Base-by-base conservation (phyloP, 257 asterid genomes). In the Solanum peruvianum region DNA sequence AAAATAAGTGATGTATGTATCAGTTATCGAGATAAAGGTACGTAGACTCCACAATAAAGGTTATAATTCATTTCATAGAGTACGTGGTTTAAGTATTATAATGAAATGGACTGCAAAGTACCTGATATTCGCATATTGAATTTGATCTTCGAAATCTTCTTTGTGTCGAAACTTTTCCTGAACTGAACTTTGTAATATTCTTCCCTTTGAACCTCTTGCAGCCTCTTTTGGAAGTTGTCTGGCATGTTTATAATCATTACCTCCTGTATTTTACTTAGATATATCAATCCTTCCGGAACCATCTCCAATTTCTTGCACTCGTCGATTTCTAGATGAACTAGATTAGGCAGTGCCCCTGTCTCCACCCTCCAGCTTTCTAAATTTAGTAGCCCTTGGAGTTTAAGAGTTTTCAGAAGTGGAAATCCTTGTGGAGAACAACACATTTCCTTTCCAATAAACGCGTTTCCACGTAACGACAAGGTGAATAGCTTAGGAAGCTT, bases 301-400 rank as follows among this genome's bases (percentile, higher is more conserved):
- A 76, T 90, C 89, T 72, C 78, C 88, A 92, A 45, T 60, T 85
- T 92, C 56, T 70, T 78, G 60, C 95, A 92, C 33, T 89, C 90
- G 27, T 91, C 92, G 35, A 91, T 89, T 87, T 87, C 88, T 29
- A 92, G 86, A 84, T 85, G 85, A 49, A 62, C 77, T 66, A 93
- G 93, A 81, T 88, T 90, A 2, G 87, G 91, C 92, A 93, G 86
- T 21, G 93, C 92, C 52, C 93, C 94, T 86, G 71, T 87, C 81
- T 89, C 93, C 33, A 93, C 88, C 73, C 39, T 89, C 96, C 92
- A 93, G 7, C 73, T 62, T 91, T 89, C 91, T 27, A 92, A 83
- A 23, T 86, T 88, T 35, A 72, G 89, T 77, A 89, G 82, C 52
- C 90, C 91, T 49, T 89, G 90, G 39, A 92, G 7, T 64, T 87